Percentiles rank a stretch among this genome's conserved stretches.
Conservation (phyloP, 371 early-diverging fungal genomes). For the Rhizomucor miehei region DNA sequence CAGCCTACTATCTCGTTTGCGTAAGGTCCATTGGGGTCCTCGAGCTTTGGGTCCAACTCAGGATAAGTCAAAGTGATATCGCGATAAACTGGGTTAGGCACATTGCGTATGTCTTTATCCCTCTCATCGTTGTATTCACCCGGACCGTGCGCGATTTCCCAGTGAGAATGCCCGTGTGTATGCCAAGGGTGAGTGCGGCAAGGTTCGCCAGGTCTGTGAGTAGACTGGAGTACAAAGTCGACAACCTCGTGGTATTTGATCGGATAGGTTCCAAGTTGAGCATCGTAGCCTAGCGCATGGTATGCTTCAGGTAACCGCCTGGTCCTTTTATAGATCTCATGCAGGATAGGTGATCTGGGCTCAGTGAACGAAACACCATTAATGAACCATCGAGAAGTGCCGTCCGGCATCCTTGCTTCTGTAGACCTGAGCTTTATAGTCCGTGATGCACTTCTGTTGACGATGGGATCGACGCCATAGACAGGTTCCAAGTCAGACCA, state of each 20-base stretch:
- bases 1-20: conserved; percentile 23
- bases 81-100: conserved; percentile 21
- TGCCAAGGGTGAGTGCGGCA: conserved; percentile 51
- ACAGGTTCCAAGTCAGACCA: conserved; percentile 34
- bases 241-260: conserved; percentile 30
- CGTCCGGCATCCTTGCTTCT: conserved; percentile 14
- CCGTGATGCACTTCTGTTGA: conserved; percentile 13
- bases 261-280: conserved; percentile 36
- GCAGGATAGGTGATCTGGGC: conserved; percentile 13
- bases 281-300: conserved; percentile 23
- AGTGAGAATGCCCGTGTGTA: conserved; percentile 49
- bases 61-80: conserved; percentile 40
- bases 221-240: conserved; percentile 39
- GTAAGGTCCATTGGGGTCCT: conserved; percentile 5
- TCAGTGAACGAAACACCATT: conserved; percentile 29
- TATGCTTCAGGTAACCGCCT: conserved; percentile 3
- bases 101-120: conserved; percentile 22
- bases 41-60: conserved; percentile 12
- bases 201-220: conserved; percentile 22
- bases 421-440: conserved; percentile 28
- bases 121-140: conserved; percentile 35
- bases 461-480: conserved; percentile 33
- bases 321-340: conserved; percentile 10
- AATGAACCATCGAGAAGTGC: conserved; percentile 24
- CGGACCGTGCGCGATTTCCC: conserved; percentile 39